Percentiles rank a stretch among this genome's conserved stretches.
These are phyloP conservation scores for Hanseniaspora guilliermondii DNA, from an alignment of 805 yeast species.

Conservation along the genomic window DNA sequence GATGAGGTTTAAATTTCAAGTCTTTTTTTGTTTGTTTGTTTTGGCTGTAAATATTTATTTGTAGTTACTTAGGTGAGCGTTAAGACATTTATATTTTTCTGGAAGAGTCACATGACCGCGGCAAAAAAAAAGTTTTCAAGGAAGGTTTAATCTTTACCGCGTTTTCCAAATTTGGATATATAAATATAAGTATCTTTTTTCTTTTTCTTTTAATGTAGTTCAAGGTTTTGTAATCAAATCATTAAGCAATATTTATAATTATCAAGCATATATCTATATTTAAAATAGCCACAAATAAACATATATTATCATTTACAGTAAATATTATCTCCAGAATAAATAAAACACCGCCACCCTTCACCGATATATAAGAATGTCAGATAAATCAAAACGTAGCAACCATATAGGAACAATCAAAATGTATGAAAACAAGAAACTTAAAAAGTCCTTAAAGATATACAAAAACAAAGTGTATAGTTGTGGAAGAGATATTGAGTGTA, in stretches of 20 bases:
- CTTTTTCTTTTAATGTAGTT: too few species aligned
- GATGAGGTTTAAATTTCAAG: neutral
- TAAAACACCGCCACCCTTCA: too few species aligned
- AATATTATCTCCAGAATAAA: neutral
- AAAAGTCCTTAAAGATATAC: neutral
- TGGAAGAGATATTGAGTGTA: slow-evolving; percentile 32
- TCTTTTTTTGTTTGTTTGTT: neutral
- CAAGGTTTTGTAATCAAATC: too few species aligned
- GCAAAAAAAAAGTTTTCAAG: neutral
- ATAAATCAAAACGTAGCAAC: neutral
- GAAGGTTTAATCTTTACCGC: slow-evolving; percentile 1
- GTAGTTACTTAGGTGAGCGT: neutral
- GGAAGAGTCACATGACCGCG: neutral
- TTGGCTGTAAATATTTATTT: neutral
- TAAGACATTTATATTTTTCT: neutral
- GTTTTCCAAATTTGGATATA: neutral
- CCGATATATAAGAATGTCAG: neutral
- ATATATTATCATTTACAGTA: neutral
- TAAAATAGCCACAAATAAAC: too few species aligned
- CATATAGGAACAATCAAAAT: neutral
- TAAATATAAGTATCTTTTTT: neutral
- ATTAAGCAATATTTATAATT: too few species aligned
- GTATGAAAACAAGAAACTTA: neutral
- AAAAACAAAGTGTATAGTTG: slow-evolving; percentile 30
- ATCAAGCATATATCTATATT: too few species aligned